Conservation (phyloP, 2,329 filamentous ascomycete species). For the Trichoderma endophyticum region DNA sequence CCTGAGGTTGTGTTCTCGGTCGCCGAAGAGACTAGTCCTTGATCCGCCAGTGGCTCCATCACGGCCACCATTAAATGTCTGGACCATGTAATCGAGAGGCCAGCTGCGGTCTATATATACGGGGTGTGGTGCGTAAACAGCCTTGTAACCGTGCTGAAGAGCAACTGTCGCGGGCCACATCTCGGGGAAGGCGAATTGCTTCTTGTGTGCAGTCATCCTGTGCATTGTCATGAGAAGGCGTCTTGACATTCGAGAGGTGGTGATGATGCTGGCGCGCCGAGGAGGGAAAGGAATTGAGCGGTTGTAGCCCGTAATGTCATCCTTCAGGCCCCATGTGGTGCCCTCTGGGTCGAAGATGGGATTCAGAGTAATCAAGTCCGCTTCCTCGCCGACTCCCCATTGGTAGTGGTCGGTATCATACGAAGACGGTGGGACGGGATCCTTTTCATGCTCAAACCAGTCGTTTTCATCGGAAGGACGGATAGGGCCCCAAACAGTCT, state of each 20-base stretch:
- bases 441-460: slow-evolving; percentile 69
- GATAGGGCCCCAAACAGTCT: slow-evolving; percentile 79
- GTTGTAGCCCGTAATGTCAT: slow-evolving; percentile 85
- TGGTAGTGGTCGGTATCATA: slow-evolving; percentile 76
- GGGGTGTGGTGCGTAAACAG: slow-evolving; percentile 85
- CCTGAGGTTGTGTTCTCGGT: slow-evolving; percentile 83
- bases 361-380: slow-evolving; percentile 87
- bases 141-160: slow-evolving; percentile 89
- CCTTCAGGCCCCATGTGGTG: slow-evolving; percentile 77
- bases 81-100: slow-evolving; percentile 74
- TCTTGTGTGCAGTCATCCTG: slow-evolving; percentile 77
- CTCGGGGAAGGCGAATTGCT: slow-evolving; percentile 89
- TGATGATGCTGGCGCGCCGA: slow-evolving; percentile 84
- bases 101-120: slow-evolving; percentile 84
- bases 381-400: slow-evolving; percentile 88
- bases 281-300: slow-evolving; percentile 56
- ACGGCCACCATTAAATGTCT: slow-evolving; percentile 74
- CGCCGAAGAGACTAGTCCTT: slow-evolving; percentile 70
- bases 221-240: slow-evolving; percentile 85
- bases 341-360: slow-evolving; percentile 87
- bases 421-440: slow-evolving; percentile 64
- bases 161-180: slow-evolving; percentile 92
- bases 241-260: slow-evolving; percentile 77
- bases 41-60: slow-evolving; percentile 74
- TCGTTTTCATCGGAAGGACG: slow-evolving; percentile 66